Conservation (phyloP, 139 green algal species). For the Coelastrella sp. region DNA sequence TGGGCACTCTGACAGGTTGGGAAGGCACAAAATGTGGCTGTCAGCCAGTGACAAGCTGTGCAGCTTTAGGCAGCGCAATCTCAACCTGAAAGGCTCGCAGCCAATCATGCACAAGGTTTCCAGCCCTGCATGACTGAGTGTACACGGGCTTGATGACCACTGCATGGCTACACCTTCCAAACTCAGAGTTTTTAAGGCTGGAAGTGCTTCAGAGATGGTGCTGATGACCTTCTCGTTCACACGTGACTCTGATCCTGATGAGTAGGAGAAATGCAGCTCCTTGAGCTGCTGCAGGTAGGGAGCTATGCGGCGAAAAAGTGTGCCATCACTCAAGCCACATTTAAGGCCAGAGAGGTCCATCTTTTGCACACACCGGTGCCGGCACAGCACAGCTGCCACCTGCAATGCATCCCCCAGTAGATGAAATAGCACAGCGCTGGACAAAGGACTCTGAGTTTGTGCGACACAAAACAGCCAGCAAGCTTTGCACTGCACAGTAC, state of each 20-base stretch:
- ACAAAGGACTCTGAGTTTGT: not conserved
- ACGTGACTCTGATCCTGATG: no score
- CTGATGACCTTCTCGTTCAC: not conserved
- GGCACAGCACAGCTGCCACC: conserved; percentile 8
- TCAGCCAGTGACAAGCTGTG: not conserved
- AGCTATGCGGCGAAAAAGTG: not conserved
- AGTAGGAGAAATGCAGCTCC: not conserved
- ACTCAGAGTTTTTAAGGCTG: not conserved
- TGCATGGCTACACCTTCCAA: not conserved
- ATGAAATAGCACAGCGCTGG: not conserved
- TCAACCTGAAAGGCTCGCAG: not conserved
- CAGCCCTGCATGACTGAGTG: not conserved
- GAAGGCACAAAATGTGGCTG: not conserved
- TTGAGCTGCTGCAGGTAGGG: conserved; percentile 20
- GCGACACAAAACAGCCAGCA: no score
- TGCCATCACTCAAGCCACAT: not conserved
- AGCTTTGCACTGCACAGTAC: no score
- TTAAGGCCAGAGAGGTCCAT: conserved; percentile 33
- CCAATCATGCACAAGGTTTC: not conserved
- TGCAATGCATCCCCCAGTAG: not conserved
- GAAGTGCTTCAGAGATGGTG: not conserved
- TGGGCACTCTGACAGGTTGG: conserved; percentile 7
- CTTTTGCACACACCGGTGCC: conserved; percentile 23
- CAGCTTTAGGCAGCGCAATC: not conserved
- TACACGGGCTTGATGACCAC: not conserved